These are phyloP conservation scores for Mortierella sp. DNA, from an alignment of 371 early-diverging fungal genomes.

Conservation along the genomic window DNA sequence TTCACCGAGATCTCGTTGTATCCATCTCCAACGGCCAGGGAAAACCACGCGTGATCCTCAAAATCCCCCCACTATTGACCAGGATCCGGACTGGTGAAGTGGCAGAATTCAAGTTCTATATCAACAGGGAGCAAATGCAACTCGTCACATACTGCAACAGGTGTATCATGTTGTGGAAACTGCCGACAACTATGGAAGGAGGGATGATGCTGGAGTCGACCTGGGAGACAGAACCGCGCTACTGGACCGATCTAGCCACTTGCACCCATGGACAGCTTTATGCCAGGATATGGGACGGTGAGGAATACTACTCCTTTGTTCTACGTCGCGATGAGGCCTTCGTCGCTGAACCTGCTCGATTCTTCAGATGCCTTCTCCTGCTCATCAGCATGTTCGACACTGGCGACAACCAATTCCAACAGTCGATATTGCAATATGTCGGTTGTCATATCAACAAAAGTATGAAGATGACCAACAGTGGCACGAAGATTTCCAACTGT, in stretches of 20 bases:
- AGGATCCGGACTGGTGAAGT: background rate
- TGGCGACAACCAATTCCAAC: background rate
- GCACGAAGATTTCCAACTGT: too few relatives aligned
- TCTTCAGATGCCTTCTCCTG: background rate
- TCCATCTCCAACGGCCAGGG: background rate
- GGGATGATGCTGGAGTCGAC: background rate
- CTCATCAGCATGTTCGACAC: background rate
- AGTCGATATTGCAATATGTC: constrained; percentile 1
- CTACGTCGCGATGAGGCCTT: background rate
- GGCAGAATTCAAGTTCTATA: background rate
- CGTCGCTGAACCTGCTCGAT: background rate
- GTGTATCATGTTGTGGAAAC: background rate
- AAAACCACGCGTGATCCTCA: background rate
- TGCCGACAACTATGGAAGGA: background rate
- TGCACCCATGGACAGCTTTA: background rate
- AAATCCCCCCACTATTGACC: background rate
- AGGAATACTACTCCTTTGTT: background rate
- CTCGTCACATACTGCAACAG: background rate
- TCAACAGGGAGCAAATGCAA: background rate
- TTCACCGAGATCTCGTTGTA: background rate
- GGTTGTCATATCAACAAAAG: constrained; percentile 5
- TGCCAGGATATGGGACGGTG: background rate
- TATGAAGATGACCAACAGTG: too few relatives aligned
- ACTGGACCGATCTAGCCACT: background rate
- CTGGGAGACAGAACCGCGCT: background rate